Conservation (phyloP, 306 rosid species). For the Clitoria ternatea region DNA sequence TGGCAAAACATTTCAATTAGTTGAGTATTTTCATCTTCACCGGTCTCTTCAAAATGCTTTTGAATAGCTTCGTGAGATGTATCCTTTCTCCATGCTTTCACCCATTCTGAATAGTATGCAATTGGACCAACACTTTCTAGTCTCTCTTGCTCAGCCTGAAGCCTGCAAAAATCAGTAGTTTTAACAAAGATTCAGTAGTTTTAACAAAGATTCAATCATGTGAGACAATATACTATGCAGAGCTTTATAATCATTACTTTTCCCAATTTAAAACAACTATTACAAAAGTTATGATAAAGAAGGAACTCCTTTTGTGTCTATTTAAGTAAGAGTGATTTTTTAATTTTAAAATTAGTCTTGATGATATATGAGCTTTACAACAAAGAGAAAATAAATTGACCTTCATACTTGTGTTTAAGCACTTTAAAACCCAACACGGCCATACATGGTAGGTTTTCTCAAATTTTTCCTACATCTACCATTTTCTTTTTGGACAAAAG, state of each 20-base stretch:
- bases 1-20: slow-evolving; percentile 77
- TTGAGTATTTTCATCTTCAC: slow-evolving; percentile 81
- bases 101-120: slow-evolving; percentile 95
- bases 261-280: slow-evolving; percentile 23
- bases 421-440: not conserved
- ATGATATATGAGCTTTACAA: not conserved
- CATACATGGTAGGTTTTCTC: not conserved
- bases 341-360: not conserved
- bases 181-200: slow-evolving; percentile 9
- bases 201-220: slow-evolving; percentile 4
- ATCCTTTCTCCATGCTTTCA: slow-evolving; percentile 83
- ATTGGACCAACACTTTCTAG: slow-evolving; percentile 60
- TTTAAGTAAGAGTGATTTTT: not conserved
- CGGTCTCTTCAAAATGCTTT: slow-evolving; percentile 91
- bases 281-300: not conserved
- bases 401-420: not conserved
- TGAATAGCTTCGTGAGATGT: slow-evolving; percentile 81
- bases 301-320: not conserved
- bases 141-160: slow-evolving; percentile 78
- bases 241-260: slow-evolving; percentile 5
- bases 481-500: not conserved
- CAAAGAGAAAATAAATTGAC: not conserved
- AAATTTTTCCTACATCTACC: not conserved
- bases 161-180: slow-evolving; percentile 46
- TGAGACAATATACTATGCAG: not conserved